These are phyloP conservation scores for Botrytis porri DNA, from an alignment of 2,329 filamentous ascomycete species.

Conservation along the genomic window DNA sequence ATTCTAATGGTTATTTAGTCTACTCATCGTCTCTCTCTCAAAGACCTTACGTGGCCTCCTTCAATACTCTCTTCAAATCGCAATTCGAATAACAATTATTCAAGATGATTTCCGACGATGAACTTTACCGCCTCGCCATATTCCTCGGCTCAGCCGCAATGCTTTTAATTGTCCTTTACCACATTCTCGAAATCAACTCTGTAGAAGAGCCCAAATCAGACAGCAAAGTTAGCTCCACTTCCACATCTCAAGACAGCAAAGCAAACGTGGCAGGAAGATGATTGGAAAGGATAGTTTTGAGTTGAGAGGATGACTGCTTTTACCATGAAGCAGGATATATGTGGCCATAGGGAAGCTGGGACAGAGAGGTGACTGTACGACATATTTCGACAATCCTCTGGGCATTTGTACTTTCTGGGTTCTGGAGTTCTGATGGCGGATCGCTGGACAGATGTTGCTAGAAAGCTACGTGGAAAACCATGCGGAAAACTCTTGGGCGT, in stretches of 20 bases:
- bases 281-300: constrained; percentile 15
- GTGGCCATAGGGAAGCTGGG: background rate
- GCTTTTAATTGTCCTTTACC: constrained; percentile 90
- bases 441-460: background rate
- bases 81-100: constrained; percentile 18
- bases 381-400: background rate
- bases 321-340: background rate
- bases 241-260: constrained; percentile 25
- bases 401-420: constrained; percentile 6
- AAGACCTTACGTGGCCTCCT: constrained; percentile 26
- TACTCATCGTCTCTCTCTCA: constrained; percentile 4
- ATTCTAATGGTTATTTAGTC: constrained; percentile 23
- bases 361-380: background rate
- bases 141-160: constrained; percentile 88
- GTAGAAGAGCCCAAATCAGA: constrained; percentile 45
- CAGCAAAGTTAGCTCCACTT: constrained; percentile 23
- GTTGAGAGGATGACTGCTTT: background rate
- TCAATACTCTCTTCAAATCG: background rate
- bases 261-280: constrained; percentile 25
- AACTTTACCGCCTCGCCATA: constrained; percentile 87
- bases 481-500: background rate
- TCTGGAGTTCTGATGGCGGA: constrained; percentile 8
- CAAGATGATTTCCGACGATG: constrained; percentile 91
- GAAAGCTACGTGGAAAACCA: background rate
- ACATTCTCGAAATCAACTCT: constrained; percentile 95